These are phyloP conservation scores for Aureobasidium sp. DNA, from an alignment of 2,329 filamentous ascomycete genomes.

Conservation along the genomic window DNA sequence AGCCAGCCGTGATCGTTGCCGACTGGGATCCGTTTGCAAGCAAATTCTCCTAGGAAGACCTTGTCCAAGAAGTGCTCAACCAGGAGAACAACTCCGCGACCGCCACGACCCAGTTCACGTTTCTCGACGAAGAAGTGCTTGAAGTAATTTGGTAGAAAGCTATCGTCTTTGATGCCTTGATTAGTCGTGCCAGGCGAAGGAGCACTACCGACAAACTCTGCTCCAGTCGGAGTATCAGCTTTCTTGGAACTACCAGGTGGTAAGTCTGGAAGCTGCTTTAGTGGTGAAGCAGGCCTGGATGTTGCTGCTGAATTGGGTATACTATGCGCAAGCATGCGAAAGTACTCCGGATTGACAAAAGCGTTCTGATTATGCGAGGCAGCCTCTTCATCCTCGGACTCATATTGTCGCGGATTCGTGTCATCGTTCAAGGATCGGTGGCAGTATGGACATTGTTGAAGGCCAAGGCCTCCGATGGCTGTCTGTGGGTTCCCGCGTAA, in stretches of 20 bases:
- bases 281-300: slow-evolving; percentile 42
- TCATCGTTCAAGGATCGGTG: slow-evolving; percentile 60
- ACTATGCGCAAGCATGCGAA: slow-evolving; percentile 75
- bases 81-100: slow-evolving; percentile 90
- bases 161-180: slow-evolving; percentile 73
- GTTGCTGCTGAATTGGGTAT: slow-evolving; percentile 44
- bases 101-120: slow-evolving; percentile 75
- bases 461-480: slow-evolving; percentile 48
- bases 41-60: slow-evolving; percentile 81
- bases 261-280: slow-evolving; percentile 34
- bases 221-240: slow-evolving; percentile 40
- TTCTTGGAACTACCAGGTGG: slow-evolving; percentile 26
- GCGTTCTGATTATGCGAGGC: slow-evolving; percentile 39
- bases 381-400: slow-evolving; percentile 24
- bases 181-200: slow-evolving; percentile 32
- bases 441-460: slow-evolving; percentile 76
- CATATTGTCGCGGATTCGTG: slow-evolving; percentile 23
- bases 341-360: slow-evolving; percentile 89
- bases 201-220: slow-evolving; percentile 41
- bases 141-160: slow-evolving; percentile 91
- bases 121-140: slow-evolving; percentile 89
- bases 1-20: slow-evolving; percentile 90
- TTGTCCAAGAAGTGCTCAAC: slow-evolving; percentile 89
- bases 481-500: slow-evolving; percentile 57
- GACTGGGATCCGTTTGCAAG: slow-evolving; percentile 94